Percentiles rank a stretch among this genome's conserved stretches.
Conservation (phyloP, 306 rosid genomes). For the Datisca glomerata region DNA sequence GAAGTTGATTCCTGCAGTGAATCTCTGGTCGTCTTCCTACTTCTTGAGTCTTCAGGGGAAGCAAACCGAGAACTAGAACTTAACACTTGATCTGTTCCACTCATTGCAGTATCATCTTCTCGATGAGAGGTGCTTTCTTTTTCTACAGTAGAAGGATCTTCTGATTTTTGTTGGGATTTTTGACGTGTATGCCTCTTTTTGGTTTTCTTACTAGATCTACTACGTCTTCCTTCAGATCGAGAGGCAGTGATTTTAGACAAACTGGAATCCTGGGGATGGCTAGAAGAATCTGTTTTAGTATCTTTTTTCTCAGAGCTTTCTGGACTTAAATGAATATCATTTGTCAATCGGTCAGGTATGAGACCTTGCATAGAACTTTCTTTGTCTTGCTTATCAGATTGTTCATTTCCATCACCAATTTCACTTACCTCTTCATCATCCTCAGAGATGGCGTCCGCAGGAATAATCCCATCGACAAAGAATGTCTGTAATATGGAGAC, state of each 20-base stretch:
- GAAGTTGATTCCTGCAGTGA: constrained; percentile 55
- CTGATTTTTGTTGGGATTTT: constrained; percentile 58
- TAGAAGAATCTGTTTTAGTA: constrained; percentile 37
- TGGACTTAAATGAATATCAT: constrained; percentile 35
- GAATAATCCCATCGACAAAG: constrained; percentile 74
- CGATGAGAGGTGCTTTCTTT: constrained; percentile 64
- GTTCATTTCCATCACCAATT: constrained; percentile 53
- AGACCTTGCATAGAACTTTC: constrained; percentile 43
- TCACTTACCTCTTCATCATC: constrained; percentile 61
- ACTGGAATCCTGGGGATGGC: constrained; percentile 56
- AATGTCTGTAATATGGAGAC: constrained; percentile 73
- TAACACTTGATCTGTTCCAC: constrained; percentile 87
- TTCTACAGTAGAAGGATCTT: constrained; percentile 41
- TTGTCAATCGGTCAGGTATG: constrained; percentile 44
- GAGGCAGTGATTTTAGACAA: constrained; percentile 49
- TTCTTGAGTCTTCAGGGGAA: constrained; percentile 69
- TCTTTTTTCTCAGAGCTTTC: constrained; percentile 62
- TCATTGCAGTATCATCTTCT: constrained; percentile 82
- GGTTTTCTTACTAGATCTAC: constrained; percentile 88
- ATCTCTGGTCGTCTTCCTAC: constrained; percentile 70
- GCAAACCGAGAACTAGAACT: constrained; percentile 70
- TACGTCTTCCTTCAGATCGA: constrained; percentile 70
- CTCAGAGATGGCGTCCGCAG: constrained; percentile 65
- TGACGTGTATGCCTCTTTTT: constrained; percentile 82
- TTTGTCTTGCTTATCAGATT: constrained; percentile 39